phyloP scores from a whole-genome alignment of 2,329 filamentous ascomycete species.

The Trichoderma afroharzianum region DNA sequence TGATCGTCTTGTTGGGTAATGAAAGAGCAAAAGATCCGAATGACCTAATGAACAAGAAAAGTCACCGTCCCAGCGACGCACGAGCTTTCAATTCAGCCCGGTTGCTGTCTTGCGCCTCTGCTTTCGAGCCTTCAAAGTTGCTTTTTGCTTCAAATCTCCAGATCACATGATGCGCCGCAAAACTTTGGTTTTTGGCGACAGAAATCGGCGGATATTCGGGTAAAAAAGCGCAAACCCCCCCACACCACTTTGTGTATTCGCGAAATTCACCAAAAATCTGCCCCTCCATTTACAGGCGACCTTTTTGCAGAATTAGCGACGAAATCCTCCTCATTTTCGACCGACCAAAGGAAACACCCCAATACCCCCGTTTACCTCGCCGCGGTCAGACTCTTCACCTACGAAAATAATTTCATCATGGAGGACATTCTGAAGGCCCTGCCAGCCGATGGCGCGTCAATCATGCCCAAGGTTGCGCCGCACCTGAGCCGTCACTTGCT shows the following conservation, averaged over 20 bases:
- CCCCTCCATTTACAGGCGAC: slow-evolving; percentile 37
- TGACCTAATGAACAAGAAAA: not conserved
- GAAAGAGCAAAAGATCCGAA: not conserved
- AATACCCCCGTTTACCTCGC: not conserved
- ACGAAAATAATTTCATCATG: slow-evolving; percentile 25
- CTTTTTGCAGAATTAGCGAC: slow-evolving; percentile 21
- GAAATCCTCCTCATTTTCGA: not conserved
- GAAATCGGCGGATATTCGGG: slow-evolving; percentile 35
- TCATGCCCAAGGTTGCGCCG: slow-evolving; percentile 84
- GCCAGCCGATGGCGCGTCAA: slow-evolving; percentile 65
- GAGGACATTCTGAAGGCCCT: slow-evolving; percentile 49
- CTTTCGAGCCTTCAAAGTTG: not conserved
- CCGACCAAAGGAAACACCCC: not conserved
- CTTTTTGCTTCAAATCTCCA: slow-evolving; percentile 28
- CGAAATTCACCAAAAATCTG: slow-evolving; percentile 42
- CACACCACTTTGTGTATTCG: slow-evolving; percentile 37
- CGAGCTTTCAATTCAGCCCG: not conserved
- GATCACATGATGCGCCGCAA: slow-evolving; percentile 36
- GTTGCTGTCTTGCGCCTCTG: not conserved
- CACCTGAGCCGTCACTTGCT: slow-evolving; percentile 95
- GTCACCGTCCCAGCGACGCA: not conserved
- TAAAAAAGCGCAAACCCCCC: slow-evolving; percentile 25
- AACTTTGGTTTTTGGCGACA: not conserved
- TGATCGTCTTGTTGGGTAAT: not conserved
- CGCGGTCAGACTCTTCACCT: not conserved